Percentiles rank a stretch among this genome's conserved stretches.
phyloP scores from a whole-genome alignment of 169 alveolate species.

The Plasmodium blacklocki region DNA sequence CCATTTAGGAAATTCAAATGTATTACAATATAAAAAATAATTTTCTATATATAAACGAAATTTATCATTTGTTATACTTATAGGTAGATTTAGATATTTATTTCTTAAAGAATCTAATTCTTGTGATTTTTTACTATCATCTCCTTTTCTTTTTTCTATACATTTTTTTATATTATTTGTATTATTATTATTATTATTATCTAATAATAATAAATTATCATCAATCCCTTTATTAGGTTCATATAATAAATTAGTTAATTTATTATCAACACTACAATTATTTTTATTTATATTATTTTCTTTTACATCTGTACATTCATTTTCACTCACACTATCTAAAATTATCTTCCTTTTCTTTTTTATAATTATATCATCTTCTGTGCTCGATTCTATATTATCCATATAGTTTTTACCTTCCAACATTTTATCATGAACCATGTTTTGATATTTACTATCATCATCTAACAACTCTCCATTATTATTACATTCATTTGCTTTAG shows the following conservation, averaged over 20 bases:
- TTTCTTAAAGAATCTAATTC: conserved; percentile 58
- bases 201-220: conserved; percentile 12
- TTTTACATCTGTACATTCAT: not conserved
- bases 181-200: not conserved
- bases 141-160: conserved; percentile 39
- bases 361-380: conserved; percentile 52
- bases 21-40: conserved; percentile 80
- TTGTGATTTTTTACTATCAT: conserved; percentile 58
- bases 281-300: not conserved
- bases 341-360: conserved; percentile 46
- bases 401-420: not conserved
- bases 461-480: not conserved
- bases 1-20: conserved; percentile 88
- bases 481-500: not conserved
- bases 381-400: conserved; percentile 37
- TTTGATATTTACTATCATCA: not conserved
- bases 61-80: conserved; percentile 48
- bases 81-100: conserved; percentile 37
- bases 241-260: conserved; percentile 27
- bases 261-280: conserved; percentile 31
- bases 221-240: conserved; percentile 34
- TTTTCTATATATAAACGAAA: conserved; percentile 82
- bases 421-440: not conserved
- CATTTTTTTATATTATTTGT: conserved; percentile 6
- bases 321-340: conserved; percentile 32